These are phyloP conservation scores for Tricholoma flavovirens DNA, from an alignment of 768 basidiomycete genomes.

Conservation along the genomic window DNA sequence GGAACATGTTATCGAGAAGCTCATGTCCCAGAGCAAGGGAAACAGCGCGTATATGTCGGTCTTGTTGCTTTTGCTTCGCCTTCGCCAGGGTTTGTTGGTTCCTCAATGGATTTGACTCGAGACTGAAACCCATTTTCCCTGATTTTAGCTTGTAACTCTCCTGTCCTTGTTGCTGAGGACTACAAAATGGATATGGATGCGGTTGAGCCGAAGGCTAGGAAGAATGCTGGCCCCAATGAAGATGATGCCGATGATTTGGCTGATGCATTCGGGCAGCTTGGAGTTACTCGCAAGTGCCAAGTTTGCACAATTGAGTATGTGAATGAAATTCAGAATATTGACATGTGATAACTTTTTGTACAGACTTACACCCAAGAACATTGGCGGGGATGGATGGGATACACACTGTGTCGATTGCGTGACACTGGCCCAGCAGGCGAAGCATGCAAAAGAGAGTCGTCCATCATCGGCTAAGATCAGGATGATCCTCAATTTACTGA, in stretches of 20 bases:
- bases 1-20: slow-evolving; percentile 59
- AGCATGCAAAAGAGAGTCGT: slow-evolving; percentile 44
- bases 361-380: slow-evolving; percentile 35
- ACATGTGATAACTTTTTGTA: not conserved
- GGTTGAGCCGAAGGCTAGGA: slow-evolving; percentile 55
- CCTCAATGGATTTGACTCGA: not conserved
- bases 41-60: slow-evolving; percentile 66
- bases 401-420: slow-evolving; percentile 59
- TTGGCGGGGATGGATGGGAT: slow-evolving; percentile 32
- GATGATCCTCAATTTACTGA: slow-evolving; percentile 70
- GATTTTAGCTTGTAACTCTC: slow-evolving; percentile 80
- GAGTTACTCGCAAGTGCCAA: slow-evolving; percentile 67
- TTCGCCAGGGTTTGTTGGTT: slow-evolving; percentile 72
- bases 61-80: slow-evolving; percentile 65
- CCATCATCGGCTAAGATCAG: slow-evolving; percentile 84
- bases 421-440: slow-evolving; percentile 43
- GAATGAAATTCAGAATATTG: not conserved
- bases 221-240: slow-evolving; percentile 43
- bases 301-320: slow-evolving; percentile 71
- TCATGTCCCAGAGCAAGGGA: slow-evolving; percentile 46
- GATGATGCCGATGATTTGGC: slow-evolving; percentile 71
- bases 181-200: slow-evolving; percentile 72
- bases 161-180: slow-evolving; percentile 73
- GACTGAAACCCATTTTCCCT: not conserved
- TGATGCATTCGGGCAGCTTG: slow-evolving; percentile 64